Base-by-base conservation (phyloP, 805 yeast species). In the Myxozyma melibiosi region DNA sequence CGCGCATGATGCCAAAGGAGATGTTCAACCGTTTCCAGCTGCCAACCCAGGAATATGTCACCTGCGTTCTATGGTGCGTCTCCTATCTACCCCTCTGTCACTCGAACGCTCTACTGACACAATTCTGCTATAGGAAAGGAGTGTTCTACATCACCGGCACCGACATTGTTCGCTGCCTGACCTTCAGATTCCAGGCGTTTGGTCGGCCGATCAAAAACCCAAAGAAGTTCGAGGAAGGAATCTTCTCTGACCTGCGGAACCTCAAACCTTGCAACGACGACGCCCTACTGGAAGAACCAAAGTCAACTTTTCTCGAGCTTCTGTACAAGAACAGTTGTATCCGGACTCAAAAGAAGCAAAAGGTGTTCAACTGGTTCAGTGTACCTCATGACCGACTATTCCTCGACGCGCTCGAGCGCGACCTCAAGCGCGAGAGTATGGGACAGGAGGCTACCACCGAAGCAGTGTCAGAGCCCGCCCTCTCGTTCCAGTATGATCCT, bases 141-240 rank as follows among this genome's bases (percentile, higher is more conserved):
- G 75, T 91, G 13, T 92, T 86, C 70, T 91, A 87, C 73, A 81
- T 92, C 47, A 92, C 98, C 0, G 98, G 98, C 2, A 92, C 98
- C 0, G 98, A 94, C 75, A 91, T 92, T 57, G 96, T 94, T 45
- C 83, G 96, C 57, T 89, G 96, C 71, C 82, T 92, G 49, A 86
- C 90, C 16, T 94, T 87, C 71, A 83, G 92, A 64, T 87, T 92
- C 74, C 86, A 85, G 65, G 90, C 90, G 65, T 88, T 92, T 75
- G 99, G 99, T 0, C 78, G 98, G 61, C 81, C 81, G 58, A 84
- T 94, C 24, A 71, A 81, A 18, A 97, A 94, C 71, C 78, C 96
- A 65, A 91, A 94, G 73, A 92, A 94, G 74, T 92, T 92, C 69
- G 98, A 92, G 75, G 99, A 92, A 74, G 97, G 98, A 20, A 84